A percentile compares a stretch with the other conserved stretches of the same genome.
Evolutionary conservation across 768 basidiomycete genomes (phyloP).

Genomic region (Hypholoma fasciculare): DNA sequence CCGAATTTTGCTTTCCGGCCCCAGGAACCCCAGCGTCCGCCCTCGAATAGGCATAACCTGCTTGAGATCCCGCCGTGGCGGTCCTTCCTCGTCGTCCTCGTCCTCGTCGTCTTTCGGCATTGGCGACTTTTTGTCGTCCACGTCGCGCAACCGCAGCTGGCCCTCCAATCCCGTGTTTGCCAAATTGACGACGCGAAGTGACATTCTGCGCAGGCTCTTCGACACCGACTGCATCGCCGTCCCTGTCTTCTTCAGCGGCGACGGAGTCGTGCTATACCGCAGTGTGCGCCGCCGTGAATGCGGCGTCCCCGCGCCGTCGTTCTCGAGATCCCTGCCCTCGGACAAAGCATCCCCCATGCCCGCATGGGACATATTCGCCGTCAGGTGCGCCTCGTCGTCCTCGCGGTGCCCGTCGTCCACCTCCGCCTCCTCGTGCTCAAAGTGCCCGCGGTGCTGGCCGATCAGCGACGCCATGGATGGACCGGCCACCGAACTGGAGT

Average conservation of each 20-base stretch:
- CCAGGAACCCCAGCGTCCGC: conserved; percentile 74
- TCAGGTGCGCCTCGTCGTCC: conserved; percentile 61
- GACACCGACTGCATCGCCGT: conserved; percentile 60
- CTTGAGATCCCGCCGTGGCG: conserved; percentile 40
- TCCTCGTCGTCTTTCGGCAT: conserved; percentile 29
- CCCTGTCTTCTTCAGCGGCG: conserved; percentile 62
- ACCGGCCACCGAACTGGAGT: conserved; percentile 43
- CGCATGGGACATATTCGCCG: conserved; percentile 45
- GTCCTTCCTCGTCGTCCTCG: conserved; percentile 33
- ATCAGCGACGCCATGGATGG: conserved; percentile 57
- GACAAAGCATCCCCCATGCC: conserved; percentile 23
- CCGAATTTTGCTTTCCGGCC: conserved; percentile 66
- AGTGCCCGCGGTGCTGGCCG: conserved; percentile 29
- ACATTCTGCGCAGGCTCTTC: conserved; percentile 59
- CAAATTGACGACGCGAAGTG: conserved; percentile 81
- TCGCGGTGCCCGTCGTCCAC: conserved; percentile 46
- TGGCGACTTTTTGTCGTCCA: conserved; percentile 32
- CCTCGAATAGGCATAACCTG: conserved; percentile 64
- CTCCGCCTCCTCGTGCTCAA: conserved; percentile 19
- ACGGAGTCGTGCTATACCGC: conserved; percentile 55
- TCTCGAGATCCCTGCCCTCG: conserved; percentile 49
- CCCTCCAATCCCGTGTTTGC: conserved; percentile 60
- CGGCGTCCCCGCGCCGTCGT: conserved; percentile 39
- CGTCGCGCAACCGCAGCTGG: conserved; percentile 56
- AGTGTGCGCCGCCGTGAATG: conserved; percentile 40